Evolutionary conservation across 345 rosid species (phyloP), one percentile per base, ranked within the genome.

Genomic region (Barbarea vulgaris): DNA sequence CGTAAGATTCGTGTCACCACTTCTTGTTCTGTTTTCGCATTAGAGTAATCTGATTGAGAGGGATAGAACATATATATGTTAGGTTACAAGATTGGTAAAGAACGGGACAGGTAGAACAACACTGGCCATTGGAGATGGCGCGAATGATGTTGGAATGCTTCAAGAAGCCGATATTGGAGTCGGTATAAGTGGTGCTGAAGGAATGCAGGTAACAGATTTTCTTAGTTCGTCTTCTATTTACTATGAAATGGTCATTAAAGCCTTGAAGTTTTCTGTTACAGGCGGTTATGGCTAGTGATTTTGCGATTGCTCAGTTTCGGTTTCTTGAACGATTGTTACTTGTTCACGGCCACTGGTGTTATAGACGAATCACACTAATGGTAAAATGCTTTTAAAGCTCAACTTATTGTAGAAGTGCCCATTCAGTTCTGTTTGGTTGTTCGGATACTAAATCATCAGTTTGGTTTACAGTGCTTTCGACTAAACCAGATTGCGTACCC

Each of bases 341-440:
- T 33, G 98, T 94, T 42, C 98, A 94, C 48, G 98, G 98, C 3
- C 98, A 91, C 80, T 94, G 98, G 98, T 94, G 98, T 74, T 91
- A 94, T 81, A 84, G 97, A 81, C 78, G 98, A 76, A 90, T 94
- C 54, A 78, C 97, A 12, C 70, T 86, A 86, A 94, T 94, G 98
- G 98, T 91, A 88, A 75, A 61, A 67, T 37, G 24, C 34, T 62
- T 19, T 22, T 1, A 14, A 15, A 22, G 24, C 73, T 68, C 33
- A 14, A 54, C 51, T 44, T 39, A 1, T 39, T 39, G 12, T 39
- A 39, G 44, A 3, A 15, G 44, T 39, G 3, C 3, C 4, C 41
- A 37, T 37, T 37, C 4, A 10, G 14, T 37, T 27, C 28, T 27
- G 3, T 2, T 27, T 27, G 4, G 28, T 27, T 27, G 28, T 27